phyloP scores from a whole-genome alignment of 1,284 basidiomycete genomes.

The Rhodofomes roseus region DNA sequence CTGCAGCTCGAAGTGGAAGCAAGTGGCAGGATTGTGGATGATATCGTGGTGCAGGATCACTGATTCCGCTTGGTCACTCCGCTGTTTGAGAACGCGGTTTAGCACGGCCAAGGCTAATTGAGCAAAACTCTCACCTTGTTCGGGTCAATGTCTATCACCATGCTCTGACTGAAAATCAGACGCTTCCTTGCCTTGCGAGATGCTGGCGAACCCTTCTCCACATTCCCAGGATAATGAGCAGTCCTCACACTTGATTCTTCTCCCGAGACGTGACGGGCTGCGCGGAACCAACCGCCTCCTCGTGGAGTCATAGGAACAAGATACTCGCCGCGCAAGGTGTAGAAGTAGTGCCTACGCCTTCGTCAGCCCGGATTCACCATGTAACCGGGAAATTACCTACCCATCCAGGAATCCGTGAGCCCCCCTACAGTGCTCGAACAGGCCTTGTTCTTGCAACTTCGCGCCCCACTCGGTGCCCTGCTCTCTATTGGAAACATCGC shows the following conservation, averaged over 20 bases:
- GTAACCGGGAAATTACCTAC: slow-evolving; percentile 36
- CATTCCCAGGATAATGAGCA: slow-evolving; percentile 37
- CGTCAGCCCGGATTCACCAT: slow-evolving; percentile 3
- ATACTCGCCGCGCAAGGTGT: slow-evolving; percentile 77
- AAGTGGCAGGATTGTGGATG: slow-evolving; percentile 86
- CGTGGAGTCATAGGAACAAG: slow-evolving; percentile 64
- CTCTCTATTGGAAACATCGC: slow-evolving; percentile 76
- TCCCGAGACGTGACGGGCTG: slow-evolving; percentile 37
- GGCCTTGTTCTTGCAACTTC: slow-evolving; percentile 70
- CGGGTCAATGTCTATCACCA: slow-evolving; percentile 85
- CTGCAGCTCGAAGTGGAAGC: slow-evolving; percentile 95
- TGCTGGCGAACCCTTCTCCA: slow-evolving; percentile 24
- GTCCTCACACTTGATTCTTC: slow-evolving; percentile 29
- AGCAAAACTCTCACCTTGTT: slow-evolving; percentile 49
- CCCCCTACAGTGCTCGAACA: slow-evolving; percentile 80
- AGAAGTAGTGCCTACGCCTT: slow-evolving; percentile 73
- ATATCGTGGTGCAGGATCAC: slow-evolving; percentile 89
- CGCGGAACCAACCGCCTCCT: slow-evolving; percentile 55
- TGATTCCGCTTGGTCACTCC: slow-evolving; percentile 84
- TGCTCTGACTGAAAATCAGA: slow-evolving; percentile 81
- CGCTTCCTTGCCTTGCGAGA: slow-evolving; percentile 53
- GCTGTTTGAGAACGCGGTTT: slow-evolving; percentile 34
- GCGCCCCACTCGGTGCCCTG: slow-evolving; percentile 80
- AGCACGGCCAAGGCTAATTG: not conserved
- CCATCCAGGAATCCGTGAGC: slow-evolving; percentile 83